phyloP scores from a whole-genome alignment of 139 green algal species.

The Tetratostichococcus sp. region DNA sequence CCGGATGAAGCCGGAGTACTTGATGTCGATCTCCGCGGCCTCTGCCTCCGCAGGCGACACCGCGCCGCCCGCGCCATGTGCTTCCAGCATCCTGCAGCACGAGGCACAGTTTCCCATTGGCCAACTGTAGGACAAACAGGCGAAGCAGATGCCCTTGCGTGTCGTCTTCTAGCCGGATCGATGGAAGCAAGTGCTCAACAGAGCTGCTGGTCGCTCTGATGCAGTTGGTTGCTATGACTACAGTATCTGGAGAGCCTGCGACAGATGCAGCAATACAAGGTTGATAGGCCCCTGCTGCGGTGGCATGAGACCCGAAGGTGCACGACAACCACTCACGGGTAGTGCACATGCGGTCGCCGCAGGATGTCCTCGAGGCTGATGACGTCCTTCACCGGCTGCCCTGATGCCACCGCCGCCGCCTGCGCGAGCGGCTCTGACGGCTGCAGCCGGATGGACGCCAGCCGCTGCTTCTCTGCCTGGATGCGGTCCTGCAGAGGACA shows the following conservation, averaged over 20 bases:
- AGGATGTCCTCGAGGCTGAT: slow-evolving; percentile 82
- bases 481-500: slow-evolving; percentile 53
- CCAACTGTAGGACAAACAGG: too few species aligned
- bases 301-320: too few species aligned
- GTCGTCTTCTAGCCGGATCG: too few species aligned
- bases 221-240: too few species aligned
- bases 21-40: slow-evolving; percentile 91
- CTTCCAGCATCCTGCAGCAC: slow-evolving; percentile 51
- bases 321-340: slow-evolving; percentile 32
- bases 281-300: too few species aligned
- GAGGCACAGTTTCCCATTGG: too few species aligned
- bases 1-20: slow-evolving; percentile 94
- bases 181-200: too few species aligned
- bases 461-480: slow-evolving; percentile 61
- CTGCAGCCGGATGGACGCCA: slow-evolving; percentile 51
- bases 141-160: too few species aligned
- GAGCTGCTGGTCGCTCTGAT: too few species aligned
- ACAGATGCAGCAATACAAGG: too few species aligned
- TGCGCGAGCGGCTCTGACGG: slow-evolving; percentile 29
- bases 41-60: slow-evolving; percentile 66
- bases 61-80: slow-evolving; percentile 33
- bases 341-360: slow-evolving; percentile 82
- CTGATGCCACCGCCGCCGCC: slow-evolving; percentile 43
- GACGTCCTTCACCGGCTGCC: slow-evolving; percentile 44
- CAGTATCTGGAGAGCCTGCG: too few species aligned